Conservation (phyloP, 208 protist genomes). For the Leptomonas pyrrhocoris region DNA sequence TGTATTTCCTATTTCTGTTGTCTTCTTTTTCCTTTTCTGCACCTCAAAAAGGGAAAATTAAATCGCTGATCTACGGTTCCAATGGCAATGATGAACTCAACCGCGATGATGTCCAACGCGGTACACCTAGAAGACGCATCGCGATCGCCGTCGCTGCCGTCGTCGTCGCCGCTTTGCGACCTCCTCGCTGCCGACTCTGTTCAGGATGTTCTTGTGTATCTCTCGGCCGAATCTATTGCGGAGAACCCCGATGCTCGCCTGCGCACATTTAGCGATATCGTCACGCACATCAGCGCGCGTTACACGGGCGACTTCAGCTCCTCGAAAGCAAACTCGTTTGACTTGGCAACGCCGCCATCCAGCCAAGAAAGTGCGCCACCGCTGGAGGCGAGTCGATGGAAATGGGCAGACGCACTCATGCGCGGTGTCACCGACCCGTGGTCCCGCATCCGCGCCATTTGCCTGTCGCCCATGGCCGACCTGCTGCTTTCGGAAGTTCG, state of each 20-base stretch:
- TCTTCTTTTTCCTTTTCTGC: not conserved
- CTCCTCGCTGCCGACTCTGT: conserved; percentile 23
- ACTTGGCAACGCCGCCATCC: not conserved
- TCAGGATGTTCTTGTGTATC: conserved; percentile 10
- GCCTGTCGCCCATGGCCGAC: conserved; percentile 27
- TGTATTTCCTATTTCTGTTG: not conserved
- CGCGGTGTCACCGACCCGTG: conserved; percentile 70
- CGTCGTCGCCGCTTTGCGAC: conserved; percentile 10
- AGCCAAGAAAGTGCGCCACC: conserved; percentile 12
- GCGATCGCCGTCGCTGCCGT: not conserved
- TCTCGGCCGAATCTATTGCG: conserved; percentile 13
- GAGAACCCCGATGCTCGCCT: conserved; percentile 32
- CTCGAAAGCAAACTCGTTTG: not conserved
- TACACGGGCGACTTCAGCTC: conserved; percentile 14
- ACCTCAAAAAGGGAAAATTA: not conserved
- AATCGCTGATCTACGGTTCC: not conserved
- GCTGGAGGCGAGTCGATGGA: conserved; percentile 17
- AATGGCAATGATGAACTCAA: not conserved
- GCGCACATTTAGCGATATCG: conserved; percentile 16
- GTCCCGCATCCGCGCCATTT: conserved; percentile 57
- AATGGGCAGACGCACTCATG: conserved; percentile 54
- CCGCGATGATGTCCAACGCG: not conserved
- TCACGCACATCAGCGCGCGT: conserved; percentile 8
- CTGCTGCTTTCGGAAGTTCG: conserved; percentile 30
- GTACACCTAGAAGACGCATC: not conserved